phyloP scores from a whole-genome alignment of 257 asterid genomes.

The Penstemon barbatus region DNA sequence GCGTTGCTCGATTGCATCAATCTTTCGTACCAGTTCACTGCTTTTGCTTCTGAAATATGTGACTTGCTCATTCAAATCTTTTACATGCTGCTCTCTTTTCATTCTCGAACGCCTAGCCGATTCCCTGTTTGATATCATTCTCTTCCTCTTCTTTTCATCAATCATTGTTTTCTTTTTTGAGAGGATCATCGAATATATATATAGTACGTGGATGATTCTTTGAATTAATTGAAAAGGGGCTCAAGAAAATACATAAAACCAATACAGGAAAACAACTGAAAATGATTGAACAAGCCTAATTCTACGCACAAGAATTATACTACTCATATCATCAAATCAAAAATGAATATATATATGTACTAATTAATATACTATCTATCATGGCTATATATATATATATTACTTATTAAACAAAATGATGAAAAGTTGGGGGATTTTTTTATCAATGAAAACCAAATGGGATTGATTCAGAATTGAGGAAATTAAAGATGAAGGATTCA shows the following conservation, averaged over 20 bases:
- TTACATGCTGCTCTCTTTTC: conserved; percentile 54
- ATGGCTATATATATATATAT: not conserved
- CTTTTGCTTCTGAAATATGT: conserved; percentile 27
- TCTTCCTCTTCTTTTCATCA: conserved; percentile 54
- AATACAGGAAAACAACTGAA: conserved; percentile 52
- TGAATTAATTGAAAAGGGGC: not conserved
- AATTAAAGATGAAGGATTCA: conserved; percentile 24
- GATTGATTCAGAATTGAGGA: not conserved
- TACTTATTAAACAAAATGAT: not conserved
- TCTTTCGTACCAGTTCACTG: conserved; percentile 26
- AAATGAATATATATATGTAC: not conserved
- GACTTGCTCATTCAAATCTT: conserved; percentile 51
- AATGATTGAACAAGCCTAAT: conserved; percentile 50
- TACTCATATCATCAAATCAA: conserved; percentile 37
- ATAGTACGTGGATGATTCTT: not conserved
- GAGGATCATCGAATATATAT: not conserved
- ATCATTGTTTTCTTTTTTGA: conserved; percentile 17
- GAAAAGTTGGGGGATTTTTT: too few species aligned
- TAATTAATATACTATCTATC: conserved; percentile 9
- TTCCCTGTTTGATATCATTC: conserved; percentile 64
- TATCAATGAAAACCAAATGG: not conserved
- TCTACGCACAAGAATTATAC: conserved; percentile 29
- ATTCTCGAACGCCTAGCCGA: conserved; percentile 67
- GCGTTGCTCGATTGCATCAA: conserved; percentile 25
- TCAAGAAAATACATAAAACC: conserved; percentile 54